These are phyloP conservation scores for Eucalyptus pauciflora DNA, from an alignment of 345 rosid genomes.

Conservation along the genomic window DNA sequence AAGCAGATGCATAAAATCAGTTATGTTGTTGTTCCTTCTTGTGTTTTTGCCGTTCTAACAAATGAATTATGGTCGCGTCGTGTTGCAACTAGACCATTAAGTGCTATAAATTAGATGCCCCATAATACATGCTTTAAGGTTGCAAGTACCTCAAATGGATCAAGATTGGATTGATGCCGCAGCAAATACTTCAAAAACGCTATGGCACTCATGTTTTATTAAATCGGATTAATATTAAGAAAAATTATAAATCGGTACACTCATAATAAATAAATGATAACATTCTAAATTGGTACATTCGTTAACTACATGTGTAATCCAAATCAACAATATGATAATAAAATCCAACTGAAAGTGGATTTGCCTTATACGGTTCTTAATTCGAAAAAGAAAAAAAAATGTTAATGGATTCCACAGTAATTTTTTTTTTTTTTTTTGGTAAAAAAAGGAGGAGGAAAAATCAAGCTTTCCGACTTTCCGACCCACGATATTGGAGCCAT, in stretches of 20 bases:
- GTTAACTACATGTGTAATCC: accelerated
- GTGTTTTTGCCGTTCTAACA: neutral
- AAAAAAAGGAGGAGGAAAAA: neutral
- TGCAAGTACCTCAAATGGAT: neutral
- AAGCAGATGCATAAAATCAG: neutral
- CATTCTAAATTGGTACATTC: accelerated
- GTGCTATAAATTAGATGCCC: neutral
- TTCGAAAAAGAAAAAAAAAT: neutral
- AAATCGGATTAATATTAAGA: accelerated
- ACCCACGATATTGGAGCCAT: neutral
- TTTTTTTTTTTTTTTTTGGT: no score
- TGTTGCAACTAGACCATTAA: neutral
- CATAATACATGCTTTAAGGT: neutral
- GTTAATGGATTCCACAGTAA: neutral
- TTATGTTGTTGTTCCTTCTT: neutral
- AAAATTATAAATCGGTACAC: accelerated
- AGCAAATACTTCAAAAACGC: accelerated
- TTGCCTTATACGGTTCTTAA: no score
- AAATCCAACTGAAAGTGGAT: accelerated
- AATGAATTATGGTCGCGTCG: neutral
- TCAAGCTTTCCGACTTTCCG: neutral
- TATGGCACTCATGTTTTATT: accelerated
- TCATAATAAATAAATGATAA: accelerated
- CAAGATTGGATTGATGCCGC: accelerated
- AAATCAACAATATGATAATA: accelerated